Evolutionary conservation across 2,329 filamentous ascomycete genomes (phyloP), one percentile per base, ranked within the genome.

Genomic region (Talaromyces sp.): DNA sequence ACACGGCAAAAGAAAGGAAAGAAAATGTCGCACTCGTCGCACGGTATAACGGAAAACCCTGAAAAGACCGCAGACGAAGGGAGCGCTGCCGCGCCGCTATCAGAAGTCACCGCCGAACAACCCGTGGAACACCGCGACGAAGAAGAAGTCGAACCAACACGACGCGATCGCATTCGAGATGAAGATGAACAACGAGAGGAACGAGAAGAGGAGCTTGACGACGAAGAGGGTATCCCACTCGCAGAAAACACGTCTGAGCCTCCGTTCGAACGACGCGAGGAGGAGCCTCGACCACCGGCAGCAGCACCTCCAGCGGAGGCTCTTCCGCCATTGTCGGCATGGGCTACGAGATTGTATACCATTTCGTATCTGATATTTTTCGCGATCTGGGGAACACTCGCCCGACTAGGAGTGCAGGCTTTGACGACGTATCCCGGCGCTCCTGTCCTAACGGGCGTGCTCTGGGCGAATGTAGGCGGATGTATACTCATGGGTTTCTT

Each of bases 381-480:
- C 76, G 87, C 93, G 18, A 83, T 97, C 18, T 77, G 93, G 42
- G 93, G 93, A 39, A 95, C 92, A 0, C 83, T 97, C 28, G 90
- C 92, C 0, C 86, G 93, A 11, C 79, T 97, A 0, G 93, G 92
- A 3, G 78, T 96, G 7, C 86, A 92, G 71, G 88, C 88, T 54
- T 78, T 97, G 58, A 95, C 92, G 0, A 85, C 83, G 62, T 97
- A 96, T 73, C 87, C 89, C 1, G 89, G 88, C 23, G 86, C 90
- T 0, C 92, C 92, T 0, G 80, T 95, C 23, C 80, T 86, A 5
- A 93, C 91, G 61, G 84, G 86, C 58, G 87, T 90, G 1, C 76
- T 96, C 23, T 98, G 93, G 93, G 88, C 92, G 64, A 97, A 98
- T 70, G 88, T 96, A 54, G 86, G 82, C 1, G 93, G 93, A 1